Percentiles rank a stretch among this genome's conserved stretches.
Conservation (phyloP, 352 stramenopile species). For the Phytophthora europaea region DNA sequence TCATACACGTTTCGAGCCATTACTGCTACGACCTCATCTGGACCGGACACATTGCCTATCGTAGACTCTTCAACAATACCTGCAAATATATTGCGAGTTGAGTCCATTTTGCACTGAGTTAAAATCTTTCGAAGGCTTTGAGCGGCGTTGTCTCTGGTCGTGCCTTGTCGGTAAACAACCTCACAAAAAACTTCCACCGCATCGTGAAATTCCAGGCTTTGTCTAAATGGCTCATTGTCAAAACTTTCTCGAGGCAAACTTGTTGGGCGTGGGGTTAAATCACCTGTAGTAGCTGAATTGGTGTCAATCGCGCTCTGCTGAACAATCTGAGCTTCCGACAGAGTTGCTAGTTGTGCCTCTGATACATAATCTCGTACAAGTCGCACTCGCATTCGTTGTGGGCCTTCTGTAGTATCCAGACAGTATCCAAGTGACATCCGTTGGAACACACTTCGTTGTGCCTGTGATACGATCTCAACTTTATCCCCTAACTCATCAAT, state of each 20-base stretch:
- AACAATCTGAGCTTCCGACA: not conserved
- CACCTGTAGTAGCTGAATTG: not conserved
- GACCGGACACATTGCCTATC: constrained; percentile 3
- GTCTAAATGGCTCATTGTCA: constrained; percentile 33
- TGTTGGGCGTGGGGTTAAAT: too few species aligned
- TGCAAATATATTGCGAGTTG: constrained; percentile 16
- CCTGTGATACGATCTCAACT: not conserved
- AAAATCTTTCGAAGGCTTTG: constrained; percentile 25
- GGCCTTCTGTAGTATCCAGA: constrained; percentile 63
- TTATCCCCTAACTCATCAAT: not conserved
- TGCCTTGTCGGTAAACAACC: constrained; percentile 19
- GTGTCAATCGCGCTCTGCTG: not conserved
- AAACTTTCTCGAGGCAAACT: not conserved
- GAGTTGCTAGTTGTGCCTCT: not conserved
- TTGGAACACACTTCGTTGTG: constrained; percentile 60
- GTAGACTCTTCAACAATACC: not conserved
- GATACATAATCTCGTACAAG: constrained; percentile 49
- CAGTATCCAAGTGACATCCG: constrained; percentile 45
- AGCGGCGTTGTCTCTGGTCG: not conserved
- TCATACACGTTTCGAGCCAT: constrained; percentile 30
- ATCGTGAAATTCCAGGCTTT: constrained; percentile 64
- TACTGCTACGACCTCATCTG: not conserved
- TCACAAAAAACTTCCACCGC: constrained; percentile 62
- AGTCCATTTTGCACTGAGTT: constrained; percentile 31
- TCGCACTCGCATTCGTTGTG: constrained; percentile 59